Conservation (phyloP, 2,329 filamentous ascomycete genomes). For the Neurospora sp. region DNA sequence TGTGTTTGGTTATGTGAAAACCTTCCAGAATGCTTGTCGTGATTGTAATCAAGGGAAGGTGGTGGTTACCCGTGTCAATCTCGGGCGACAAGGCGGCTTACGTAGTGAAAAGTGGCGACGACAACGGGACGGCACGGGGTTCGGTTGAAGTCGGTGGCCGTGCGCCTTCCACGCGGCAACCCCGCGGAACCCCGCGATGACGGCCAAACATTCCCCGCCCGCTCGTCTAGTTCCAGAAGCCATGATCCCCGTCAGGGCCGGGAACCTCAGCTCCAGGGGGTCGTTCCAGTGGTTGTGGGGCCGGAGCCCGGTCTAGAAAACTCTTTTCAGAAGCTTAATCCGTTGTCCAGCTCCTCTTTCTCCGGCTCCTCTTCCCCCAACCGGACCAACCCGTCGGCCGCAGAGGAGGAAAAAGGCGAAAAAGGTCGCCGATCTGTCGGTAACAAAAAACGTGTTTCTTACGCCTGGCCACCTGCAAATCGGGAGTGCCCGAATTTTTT, state of each 20-base stretch:
- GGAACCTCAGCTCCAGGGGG: neutral
- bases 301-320: neutral
- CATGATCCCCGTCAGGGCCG: neutral
- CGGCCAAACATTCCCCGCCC: neutral
- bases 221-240: neutral
- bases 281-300: neutral
- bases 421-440: neutral
- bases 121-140: neutral
- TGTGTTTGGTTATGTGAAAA: neutral
- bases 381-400: neutral
- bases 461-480: neutral
- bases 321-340: neutral
- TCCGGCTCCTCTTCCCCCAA: neutral
- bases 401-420: neutral
- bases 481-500: neutral
- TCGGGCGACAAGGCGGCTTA: neutral
- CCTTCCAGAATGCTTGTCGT: neutral
- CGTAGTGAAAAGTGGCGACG: neutral
- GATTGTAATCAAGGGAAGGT: neutral
- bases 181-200: neutral
- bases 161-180: neutral
- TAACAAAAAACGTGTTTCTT: neutral
- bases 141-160: neutral
- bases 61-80: neutral
- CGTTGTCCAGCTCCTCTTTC: neutral